Base-by-base conservation (phyloP, 768 basidiomycete species). In the Suillus brevipes region DNA sequence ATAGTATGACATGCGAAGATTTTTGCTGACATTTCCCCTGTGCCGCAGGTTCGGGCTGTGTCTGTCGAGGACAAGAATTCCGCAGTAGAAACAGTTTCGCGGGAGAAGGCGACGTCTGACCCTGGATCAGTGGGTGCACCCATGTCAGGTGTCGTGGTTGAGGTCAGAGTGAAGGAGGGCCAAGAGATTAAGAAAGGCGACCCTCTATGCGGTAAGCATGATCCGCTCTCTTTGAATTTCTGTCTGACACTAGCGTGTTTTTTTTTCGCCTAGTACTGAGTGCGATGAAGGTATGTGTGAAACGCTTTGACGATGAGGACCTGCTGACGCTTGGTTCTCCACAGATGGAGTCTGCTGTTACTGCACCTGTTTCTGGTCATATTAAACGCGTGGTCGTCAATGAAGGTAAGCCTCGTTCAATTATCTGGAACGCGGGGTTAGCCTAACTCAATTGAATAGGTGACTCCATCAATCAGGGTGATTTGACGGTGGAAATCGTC, bases 151-250 rank as follows among this genome's bases (percentile, higher is more conserved):
- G 97, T 99, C 59, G 95, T 99, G 62, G 92, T 99, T 20, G 97
- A 99, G 77, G 95, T 99, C 57, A 85, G 97, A 72, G 96, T 98
- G 66, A 97, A 97, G 81, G 97, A 99, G 78, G 95, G 95, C 28
- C 91, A 96, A 65, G 94, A 97, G 74, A 95, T 99, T 78, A 96
- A 91, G 88, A 97, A 95, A 80, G 97, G 97, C 60, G 97, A 99
- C 81, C 95, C 97, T 64, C 81, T 98, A 68, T 92, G 92, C 78
- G 89, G 91, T 92, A 77, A 79, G 89, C 63, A 63, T 43, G 59
- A 62, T 53, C 25, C 52, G 63, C n/a, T 62, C 28, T 65, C 69
- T 60, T 74, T 63, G 69, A 75, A 67, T 72, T 66, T 42, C 40
- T 64, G 55, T 40, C 66, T 75, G 57, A 72, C 40, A 57, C 58